A percentile compares a stretch with the other conserved stretches of the same genome.
phyloP scores from a whole-genome alignment of 78 protist genomes.

The Dictyostelium firmibasis region DNA sequence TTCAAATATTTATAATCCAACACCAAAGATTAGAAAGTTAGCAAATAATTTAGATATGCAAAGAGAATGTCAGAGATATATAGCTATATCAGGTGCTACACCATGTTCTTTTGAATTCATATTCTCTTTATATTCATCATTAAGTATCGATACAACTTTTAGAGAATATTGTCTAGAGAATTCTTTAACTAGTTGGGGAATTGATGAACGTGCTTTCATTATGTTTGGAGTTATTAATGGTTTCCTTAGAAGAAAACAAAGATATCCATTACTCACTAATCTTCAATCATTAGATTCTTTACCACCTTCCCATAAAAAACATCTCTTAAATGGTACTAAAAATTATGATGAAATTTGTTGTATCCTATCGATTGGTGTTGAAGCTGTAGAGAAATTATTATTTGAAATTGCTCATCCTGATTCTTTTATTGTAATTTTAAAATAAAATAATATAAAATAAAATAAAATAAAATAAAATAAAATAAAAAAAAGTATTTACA shows the following conservation, averaged over 20 bases:
- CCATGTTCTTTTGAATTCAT: conserved; percentile 48
- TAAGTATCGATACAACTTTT: conserved; percentile 37
- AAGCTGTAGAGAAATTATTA: conserved; percentile 32
- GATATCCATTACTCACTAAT: conserved; percentile 45
- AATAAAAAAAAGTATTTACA: not conserved
- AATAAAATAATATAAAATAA: conserved; percentile 6
- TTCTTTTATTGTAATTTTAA: conserved; percentile 18
- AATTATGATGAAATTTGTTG: conserved; percentile 77
- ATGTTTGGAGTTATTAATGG: conserved; percentile 72
- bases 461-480: not conserved
- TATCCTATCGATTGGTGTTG: conserved; percentile 70
- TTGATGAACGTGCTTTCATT: conserved; percentile 59
- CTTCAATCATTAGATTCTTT: conserved; percentile 12
- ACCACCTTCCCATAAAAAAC: conserved; percentile 48
- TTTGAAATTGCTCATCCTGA: conserved; percentile 49
- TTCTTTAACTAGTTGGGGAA: conserved; percentile 38
- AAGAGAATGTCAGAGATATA: conserved; percentile 42
- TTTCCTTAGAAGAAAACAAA: conserved; percentile 70
- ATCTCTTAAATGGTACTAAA: conserved; percentile 56
- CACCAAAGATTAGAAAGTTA: conserved; percentile 47
- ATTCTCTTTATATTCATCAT: conserved; percentile 11
- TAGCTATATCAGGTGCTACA: conserved; percentile 22
- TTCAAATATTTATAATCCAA: conserved; percentile 57
- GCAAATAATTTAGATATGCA: conserved; percentile 71
- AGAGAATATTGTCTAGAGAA: conserved; percentile 71